Evolutionary conservation across 495 filamentous ascomycete species (phyloP).

Genomic region (Aspergillus sparsus): DNA sequence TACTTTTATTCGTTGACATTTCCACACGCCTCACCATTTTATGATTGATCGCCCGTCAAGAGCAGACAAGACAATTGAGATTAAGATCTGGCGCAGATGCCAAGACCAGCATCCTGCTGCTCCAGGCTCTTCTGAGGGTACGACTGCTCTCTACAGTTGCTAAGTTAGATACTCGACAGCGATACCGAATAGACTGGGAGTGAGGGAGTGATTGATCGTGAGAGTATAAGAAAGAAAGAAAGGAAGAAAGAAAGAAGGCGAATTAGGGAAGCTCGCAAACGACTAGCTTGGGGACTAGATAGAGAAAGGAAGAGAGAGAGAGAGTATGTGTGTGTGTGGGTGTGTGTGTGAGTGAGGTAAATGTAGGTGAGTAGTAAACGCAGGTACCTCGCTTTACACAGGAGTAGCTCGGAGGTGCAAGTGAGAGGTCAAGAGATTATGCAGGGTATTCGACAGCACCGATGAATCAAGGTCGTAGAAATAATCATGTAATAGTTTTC

Average conservation of each 20-base stretch:
- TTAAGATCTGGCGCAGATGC: slow-evolving; percentile 11
- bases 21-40: slow-evolving; percentile 8
- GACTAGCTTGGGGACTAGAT: not conserved
- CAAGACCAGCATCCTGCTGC: slow-evolving; percentile 23
- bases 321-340: no score
- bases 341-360: no score
- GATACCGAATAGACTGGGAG: no score
- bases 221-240: not conserved
- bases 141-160: not conserved
- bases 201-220: not conserved
- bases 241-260: no score
- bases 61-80: slow-evolving; percentile 11
- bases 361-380: not conserved
- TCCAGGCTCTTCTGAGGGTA: not conserved
- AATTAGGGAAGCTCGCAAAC: not conserved
- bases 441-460: no score
- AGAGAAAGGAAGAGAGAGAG: not conserved
- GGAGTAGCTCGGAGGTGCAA: not conserved
- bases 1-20: slow-evolving; percentile 35
- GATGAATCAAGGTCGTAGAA: no score
- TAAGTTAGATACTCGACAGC: no score
- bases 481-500: no score
- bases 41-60: slow-evolving; percentile 10
- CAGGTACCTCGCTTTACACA: no score
- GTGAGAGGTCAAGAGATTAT: not conserved